These are phyloP conservation scores for Cicer pinnatifidum DNA, from an alignment of 306 rosid genomes.

Conservation along the genomic window DNA sequence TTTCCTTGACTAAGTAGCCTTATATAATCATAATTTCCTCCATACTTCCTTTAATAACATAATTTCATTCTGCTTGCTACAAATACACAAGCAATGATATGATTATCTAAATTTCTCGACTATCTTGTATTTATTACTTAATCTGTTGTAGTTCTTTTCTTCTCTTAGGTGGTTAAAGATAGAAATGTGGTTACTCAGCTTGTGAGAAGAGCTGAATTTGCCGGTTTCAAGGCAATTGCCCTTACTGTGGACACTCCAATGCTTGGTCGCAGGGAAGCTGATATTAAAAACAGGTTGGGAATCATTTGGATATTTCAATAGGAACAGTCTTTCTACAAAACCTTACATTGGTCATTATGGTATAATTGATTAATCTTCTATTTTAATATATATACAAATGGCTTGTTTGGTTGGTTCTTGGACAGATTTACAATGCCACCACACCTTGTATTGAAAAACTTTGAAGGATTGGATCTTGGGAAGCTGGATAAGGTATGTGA, in stretches of 20 bases:
- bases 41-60: slow-evolving; percentile 9
- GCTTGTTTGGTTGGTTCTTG: slow-evolving; percentile 35
- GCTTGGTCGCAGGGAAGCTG: slow-evolving; percentile 97
- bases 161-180: slow-evolving; percentile 71
- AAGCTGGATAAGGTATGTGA: slow-evolving; percentile 64
- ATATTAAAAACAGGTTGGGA: slow-evolving; percentile 88
- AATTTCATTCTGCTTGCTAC: slow-evolving; percentile 20
- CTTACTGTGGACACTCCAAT: slow-evolving; percentile 94
- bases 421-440: slow-evolving; percentile 82
- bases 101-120: slow-evolving; percentile 6
- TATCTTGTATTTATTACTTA: slow-evolving; percentile 18
- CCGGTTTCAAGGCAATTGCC: slow-evolving; percentile 97
- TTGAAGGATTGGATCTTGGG: slow-evolving; percentile 76
- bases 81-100: background rate
- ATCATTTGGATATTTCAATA: slow-evolving; percentile 23
- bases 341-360: slow-evolving; percentile 17
- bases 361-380: slow-evolving; percentile 29
- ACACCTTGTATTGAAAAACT: slow-evolving; percentile 76
- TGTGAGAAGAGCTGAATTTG: slow-evolving; percentile 93
- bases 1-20: slow-evolving; percentile 15
- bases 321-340: background rate
- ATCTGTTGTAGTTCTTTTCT: slow-evolving; percentile 16
- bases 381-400: background rate
- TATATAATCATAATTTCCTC: slow-evolving; percentile 13
- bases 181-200: slow-evolving; percentile 83